Base-by-base conservation (phyloP, 768 basidiomycete species). In the Kwoniella dejecticola region DNA sequence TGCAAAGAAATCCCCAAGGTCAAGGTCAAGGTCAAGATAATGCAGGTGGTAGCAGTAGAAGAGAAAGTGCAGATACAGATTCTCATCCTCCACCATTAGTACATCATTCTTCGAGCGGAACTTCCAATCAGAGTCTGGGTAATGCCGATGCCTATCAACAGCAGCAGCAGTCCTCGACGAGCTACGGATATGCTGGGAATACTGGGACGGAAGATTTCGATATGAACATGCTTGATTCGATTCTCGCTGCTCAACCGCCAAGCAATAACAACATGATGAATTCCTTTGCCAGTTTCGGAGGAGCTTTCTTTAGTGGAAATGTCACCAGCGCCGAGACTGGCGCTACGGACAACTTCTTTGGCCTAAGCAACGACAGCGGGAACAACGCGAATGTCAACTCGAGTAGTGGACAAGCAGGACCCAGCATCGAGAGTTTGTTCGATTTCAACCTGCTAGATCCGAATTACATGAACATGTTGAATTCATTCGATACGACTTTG, bases 371-470 rank as follows among this genome's bases (percentile, higher is more conserved):
- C 31, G 31, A 30, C 41, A 31, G 4, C 10, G 11, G 24, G 2
- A 27, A 30, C 23, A 31, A 4, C 24, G 2, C n/a, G 15, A 40
- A 19, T 8, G 5, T 12, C 12, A 42, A 42, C 5, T 12, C 5
- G 19, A n/a, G 15, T 12, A 31, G 12, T 24, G 50, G 21, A 24
- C 46, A n/a, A 41, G 62, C 42, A 50, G 15, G 31, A 50, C 19
- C 41, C 7, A 42, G 41, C 17, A 40, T 60, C 24, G 67, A 66
- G 24, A 56, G 60, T 30, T 42, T 50, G 7, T 75, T 75, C 53
- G 74, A 75, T 44, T 75, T 70, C 33, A 64, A 64, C 8, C 62
- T 56, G 30, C 63, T 75, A n/a, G 71, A 75, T 66, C 71, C 74
- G 3, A 55, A 40, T 23, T 67, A 68, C 26, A 66, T 71, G 62